Conservation (phyloP, 495 filamentous ascomycete species). For the Chaetomium fimeti region DNA sequence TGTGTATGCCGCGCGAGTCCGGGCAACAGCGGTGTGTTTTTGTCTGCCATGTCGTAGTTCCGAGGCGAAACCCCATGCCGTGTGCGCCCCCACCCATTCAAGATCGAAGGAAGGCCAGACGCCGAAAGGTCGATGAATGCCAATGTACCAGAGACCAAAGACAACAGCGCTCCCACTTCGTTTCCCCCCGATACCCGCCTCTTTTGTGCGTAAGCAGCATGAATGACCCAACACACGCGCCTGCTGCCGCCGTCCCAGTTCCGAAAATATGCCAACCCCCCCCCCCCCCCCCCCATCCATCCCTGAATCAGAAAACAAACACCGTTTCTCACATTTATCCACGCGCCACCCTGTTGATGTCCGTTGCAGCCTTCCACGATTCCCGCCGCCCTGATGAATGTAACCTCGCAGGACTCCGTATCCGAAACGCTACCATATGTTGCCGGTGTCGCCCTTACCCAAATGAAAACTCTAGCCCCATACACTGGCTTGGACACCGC, state of each 20-base stretch:
- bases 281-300: background rate
- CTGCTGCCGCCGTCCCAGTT: background rate
- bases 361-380: conserved; percentile 6
- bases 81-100: background rate
- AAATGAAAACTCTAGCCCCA: conserved; percentile 57
- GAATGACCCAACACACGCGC: conserved; percentile 11
- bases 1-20: background rate
- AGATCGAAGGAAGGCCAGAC: conserved; percentile 2
- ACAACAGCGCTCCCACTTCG: background rate
- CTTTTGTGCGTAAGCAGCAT: conserved; percentile 14
- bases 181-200: background rate
- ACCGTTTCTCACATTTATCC: conserved; percentile 1
- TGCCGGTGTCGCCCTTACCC: background rate
- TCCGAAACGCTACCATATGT: conserved; percentile 11
- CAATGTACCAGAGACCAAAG: conserved; percentile 7
- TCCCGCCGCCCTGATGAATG: background rate
- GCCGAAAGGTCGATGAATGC: conserved; percentile 1
- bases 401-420: conserved; percentile 5
- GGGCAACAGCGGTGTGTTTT: background rate
- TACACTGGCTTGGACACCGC: conserved; percentile 69
- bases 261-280: conserved; percentile 5
- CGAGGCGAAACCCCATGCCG: background rate
- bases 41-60: background rate
- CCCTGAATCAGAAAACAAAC: conserved; percentile 8
- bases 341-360: conserved; percentile 15